A percentile compares a stretch with the other conserved stretches of the same genome.
phyloP scores from a whole-genome alignment of 306 rosid species.

The Medicago lupulina region DNA sequence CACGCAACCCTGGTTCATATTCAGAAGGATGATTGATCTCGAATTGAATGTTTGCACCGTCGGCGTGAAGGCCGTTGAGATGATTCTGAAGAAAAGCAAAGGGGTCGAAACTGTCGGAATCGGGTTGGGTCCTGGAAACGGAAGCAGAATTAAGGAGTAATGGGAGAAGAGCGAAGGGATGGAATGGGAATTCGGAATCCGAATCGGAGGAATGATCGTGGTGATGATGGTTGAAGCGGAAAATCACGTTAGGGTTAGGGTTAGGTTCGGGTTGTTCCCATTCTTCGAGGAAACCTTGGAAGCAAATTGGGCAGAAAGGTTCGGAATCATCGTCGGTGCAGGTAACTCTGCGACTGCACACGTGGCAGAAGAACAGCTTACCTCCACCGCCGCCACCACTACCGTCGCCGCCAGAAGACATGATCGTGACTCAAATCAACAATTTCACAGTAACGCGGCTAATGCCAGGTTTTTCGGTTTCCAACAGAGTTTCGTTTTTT shows the following conservation, averaged over 20 bases:
- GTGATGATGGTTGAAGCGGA: not conserved
- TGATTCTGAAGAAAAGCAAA: slow-evolving; percentile 76
- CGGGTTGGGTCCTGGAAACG: slow-evolving; percentile 50
- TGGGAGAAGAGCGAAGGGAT: slow-evolving; percentile 47
- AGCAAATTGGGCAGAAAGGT: slow-evolving; percentile 80
- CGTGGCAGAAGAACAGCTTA: slow-evolving; percentile 66
- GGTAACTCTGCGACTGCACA: slow-evolving; percentile 63
- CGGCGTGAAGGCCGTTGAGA: slow-evolving; percentile 63
- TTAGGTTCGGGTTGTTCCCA: slow-evolving; percentile 39
- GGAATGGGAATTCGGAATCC: slow-evolving; percentile 21
- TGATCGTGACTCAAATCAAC: slow-evolving; percentile 29
- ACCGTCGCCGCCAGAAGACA: slow-evolving; percentile 63
- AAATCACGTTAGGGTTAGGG: slow-evolving; percentile 2
- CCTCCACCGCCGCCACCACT: slow-evolving; percentile 38
- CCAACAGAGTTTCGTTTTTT: not conserved
- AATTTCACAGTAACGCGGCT: not conserved
- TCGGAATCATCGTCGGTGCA: slow-evolving; percentile 66
- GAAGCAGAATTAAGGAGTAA: slow-evolving; percentile 52
- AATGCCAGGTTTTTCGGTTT: slow-evolving; percentile 1
- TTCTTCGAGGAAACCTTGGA: slow-evolving; percentile 81
- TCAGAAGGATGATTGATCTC: slow-evolving; percentile 62
- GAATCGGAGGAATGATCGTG: slow-evolving; percentile 28
- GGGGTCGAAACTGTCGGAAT: slow-evolving; percentile 74
- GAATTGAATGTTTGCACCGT: slow-evolving; percentile 80
- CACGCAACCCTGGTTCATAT: slow-evolving; percentile 62